phyloP scores from a whole-genome alignment of 208 protist genomes.

The Herpetomonas muscarum region DNA sequence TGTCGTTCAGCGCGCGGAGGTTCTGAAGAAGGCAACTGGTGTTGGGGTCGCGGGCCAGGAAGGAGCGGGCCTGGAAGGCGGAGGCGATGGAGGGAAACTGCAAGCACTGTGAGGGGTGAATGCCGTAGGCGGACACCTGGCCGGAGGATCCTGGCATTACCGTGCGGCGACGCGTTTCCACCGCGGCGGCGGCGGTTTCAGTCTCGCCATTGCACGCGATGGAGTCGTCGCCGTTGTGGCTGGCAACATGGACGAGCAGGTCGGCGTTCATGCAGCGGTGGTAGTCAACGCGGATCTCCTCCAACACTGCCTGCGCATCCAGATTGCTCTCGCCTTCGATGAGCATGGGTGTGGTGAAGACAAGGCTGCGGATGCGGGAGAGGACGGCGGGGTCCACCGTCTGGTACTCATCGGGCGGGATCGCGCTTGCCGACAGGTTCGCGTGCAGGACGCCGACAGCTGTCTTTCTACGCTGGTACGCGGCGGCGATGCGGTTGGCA shows the following conservation, averaged over 20 bases:
- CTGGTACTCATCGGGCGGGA: constrained; percentile 92
- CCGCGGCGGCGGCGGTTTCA: neutral
- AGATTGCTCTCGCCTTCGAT: constrained; percentile 72
- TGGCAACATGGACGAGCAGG: constrained; percentile 62
- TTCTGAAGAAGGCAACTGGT: constrained; percentile 57
- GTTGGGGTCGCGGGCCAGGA: constrained; percentile 39
- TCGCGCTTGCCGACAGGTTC: constrained; percentile 92
- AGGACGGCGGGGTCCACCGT: constrained; percentile 58
- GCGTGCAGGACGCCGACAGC: constrained; percentile 81
- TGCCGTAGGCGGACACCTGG: constrained; percentile 36
- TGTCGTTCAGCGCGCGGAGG: constrained; percentile 68
- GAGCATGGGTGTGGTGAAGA: constrained; percentile 69
- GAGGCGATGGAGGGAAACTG: constrained; percentile 43
- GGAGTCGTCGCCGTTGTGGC: constrained; percentile 21
- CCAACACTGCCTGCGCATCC: constrained; percentile 50
- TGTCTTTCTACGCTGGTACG: constrained; percentile 55
- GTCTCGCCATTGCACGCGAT: constrained; percentile 19
- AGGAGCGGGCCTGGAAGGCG: constrained; percentile 53
- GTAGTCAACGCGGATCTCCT: constrained; percentile 88
- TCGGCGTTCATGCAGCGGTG: constrained; percentile 83
- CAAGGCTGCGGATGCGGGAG: constrained; percentile 53
- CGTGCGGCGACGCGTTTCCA: constrained; percentile 6
- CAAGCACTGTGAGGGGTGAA: constrained; percentile 27
- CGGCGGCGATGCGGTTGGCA: constrained; percentile 82
- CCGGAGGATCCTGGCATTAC: constrained; percentile 14